Base-by-base conservation (phyloP, 148 eudicot genomes). In the Arctostaphylos glauca region DNA sequence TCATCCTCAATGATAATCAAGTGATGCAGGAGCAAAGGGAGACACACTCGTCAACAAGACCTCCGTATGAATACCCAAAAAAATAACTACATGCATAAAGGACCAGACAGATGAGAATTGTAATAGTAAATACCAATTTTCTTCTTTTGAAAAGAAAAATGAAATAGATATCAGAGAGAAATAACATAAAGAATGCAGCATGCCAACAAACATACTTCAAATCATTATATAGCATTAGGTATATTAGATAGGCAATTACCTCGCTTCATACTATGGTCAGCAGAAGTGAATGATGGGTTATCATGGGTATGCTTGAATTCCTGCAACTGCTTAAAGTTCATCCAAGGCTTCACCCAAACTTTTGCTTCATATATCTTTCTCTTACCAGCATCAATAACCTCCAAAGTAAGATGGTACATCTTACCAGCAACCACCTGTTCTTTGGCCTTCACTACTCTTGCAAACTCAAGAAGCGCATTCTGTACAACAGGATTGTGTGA, bases 321-420 rank as follows among this genome's bases (percentile, higher is more conserved):
- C 86, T 89, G 89, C 53, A 92, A 78, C 88, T 92, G 86, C 88
- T 89, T 94, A 83, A 90, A 91, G 84, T 92, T 88, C 89, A 88
- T 82, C 95, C 94, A 91, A 13, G 92, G 93, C 91, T 91, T 89
- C 64, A 90, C 94, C 95, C 91, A 94, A 62, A 92, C 92, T 86
- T 92, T 94, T 10, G 94, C 95, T 85, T 94, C 94, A 74, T 91
- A 92, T 0, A 86, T 74, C 78, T 88, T 86, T 76, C 71, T 90
- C 86, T 94, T 83, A 6, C 88, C 91, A 48, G 89, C 87, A 80
- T 91, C 92, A 68, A 83, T 86, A 19, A 84, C 92, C 89, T 94
- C 97, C 85, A 91, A 53, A 7, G 95, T 91, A 66, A 90, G 89
- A 87, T 86, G 81, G 82, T 92, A 89, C 67, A 91, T 53, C 56